phyloP scores from a whole-genome alignment of 768 basidiomycete species.

The Leccinum subgranulosum region DNA sequence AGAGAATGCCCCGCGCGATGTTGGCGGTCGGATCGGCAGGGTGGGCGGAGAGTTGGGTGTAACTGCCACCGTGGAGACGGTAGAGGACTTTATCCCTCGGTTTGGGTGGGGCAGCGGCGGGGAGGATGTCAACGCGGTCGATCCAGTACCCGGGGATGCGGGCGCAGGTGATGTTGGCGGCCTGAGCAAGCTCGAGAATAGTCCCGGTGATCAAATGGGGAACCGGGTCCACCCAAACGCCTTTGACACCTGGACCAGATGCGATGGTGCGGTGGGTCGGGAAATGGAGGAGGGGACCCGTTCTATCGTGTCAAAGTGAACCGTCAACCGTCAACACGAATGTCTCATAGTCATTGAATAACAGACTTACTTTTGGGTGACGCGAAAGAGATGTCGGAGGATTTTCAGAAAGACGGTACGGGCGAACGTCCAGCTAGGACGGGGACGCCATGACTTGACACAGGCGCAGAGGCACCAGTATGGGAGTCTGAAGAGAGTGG shows the following conservation, averaged over 20 bases:
- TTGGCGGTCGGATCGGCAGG: constrained; percentile 24
- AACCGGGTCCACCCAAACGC: constrained; percentile 34
- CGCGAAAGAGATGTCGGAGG: constrained; percentile 15
- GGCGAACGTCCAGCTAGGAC: constrained; percentile 22
- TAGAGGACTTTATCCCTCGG: constrained; percentile 34
- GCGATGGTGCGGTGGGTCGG: constrained; percentile 21
- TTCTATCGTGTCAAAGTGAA: constrained; percentile 5
- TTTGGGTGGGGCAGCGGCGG: constrained; percentile 18
- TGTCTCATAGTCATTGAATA: neutral
- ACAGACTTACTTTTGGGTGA: constrained; percentile 21
- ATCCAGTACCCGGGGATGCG: constrained; percentile 38
- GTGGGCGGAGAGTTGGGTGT: constrained; percentile 26
- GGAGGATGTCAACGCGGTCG: constrained; percentile 18
- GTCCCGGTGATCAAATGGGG: constrained; percentile 33
- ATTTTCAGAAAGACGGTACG: constrained; percentile 19
- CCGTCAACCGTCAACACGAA: neutral
- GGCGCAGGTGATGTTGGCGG: constrained; percentile 25
- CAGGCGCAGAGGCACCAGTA: constrained; percentile 22
- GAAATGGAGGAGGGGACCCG: constrained; percentile 15
- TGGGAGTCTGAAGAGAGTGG: constrained; percentile 20
- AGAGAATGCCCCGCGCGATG: constrained; percentile 20
- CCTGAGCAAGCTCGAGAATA: constrained; percentile 26
- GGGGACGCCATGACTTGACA: constrained; percentile 22
- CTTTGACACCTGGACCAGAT: constrained; percentile 23
- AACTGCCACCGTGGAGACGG: constrained; percentile 32